These are phyloP conservation scores for Spencermartinsiella europaea DNA, from an alignment of 805 yeast genomes.

Conservation along the genomic window DNA sequence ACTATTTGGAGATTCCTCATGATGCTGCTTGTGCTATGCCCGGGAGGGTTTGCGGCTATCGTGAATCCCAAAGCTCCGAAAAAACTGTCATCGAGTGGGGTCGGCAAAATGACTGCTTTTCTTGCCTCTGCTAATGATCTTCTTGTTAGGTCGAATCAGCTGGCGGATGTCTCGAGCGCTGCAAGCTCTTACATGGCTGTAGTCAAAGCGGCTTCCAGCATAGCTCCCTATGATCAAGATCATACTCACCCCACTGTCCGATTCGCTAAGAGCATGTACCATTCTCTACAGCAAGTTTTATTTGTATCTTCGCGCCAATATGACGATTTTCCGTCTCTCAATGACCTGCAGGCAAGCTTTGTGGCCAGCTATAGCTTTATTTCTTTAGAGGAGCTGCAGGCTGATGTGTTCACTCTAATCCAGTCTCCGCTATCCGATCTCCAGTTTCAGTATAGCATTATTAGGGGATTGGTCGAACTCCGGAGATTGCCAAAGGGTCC, in stretches of 20 bases:
- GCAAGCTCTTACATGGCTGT: constrained; percentile 11
- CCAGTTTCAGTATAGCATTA: constrained; percentile 12
- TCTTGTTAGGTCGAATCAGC: background rate
- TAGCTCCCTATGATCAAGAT: constrained; percentile 5
- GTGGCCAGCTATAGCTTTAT: constrained; percentile 14
- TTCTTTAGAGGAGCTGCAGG: constrained; percentile 4
- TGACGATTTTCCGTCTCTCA: constrained; percentile 9
- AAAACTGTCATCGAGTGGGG: background rate
- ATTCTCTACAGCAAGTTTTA: constrained; percentile 9
- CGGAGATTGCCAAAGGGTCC: constrained; percentile 13
- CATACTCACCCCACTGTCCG: constrained; percentile 9
- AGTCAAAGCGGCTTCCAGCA: constrained; percentile 16
- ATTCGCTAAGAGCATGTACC: constrained; percentile 9
- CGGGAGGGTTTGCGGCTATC: background rate
- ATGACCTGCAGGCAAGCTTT: constrained; percentile 13
- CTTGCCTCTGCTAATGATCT: background rate
- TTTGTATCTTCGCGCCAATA: constrained; percentile 6
- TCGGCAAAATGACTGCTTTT: background rate
- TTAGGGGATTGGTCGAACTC: constrained; percentile 14
- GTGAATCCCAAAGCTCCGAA: background rate
- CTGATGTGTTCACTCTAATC: constrained; percentile 12
- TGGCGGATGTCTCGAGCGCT: constrained; percentile 6
- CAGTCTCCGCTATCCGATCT: constrained; percentile 5
- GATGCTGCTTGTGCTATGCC: constrained; percentile 9
- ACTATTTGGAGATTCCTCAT: constrained; percentile 14